phyloP scores from a whole-genome alignment of 2,329 filamentous ascomycete genomes.

The Colletotrichum paranaense region DNA sequence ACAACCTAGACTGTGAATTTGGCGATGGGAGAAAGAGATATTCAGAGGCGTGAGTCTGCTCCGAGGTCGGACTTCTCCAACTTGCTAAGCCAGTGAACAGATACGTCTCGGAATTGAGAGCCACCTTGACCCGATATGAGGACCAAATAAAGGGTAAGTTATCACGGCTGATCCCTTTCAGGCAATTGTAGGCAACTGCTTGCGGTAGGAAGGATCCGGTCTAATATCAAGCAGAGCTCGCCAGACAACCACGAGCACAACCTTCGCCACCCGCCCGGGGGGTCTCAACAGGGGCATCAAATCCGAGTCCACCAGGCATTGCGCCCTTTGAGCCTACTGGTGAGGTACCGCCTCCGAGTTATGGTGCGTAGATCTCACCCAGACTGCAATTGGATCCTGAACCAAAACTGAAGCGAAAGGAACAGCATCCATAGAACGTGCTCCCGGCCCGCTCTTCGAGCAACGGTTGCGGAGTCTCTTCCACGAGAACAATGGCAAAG shows the following conservation, averaged over 20 bases:
- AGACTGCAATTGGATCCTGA: neutral
- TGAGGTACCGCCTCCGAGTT: conserved; percentile 30
- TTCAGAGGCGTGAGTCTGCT: conserved; percentile 29
- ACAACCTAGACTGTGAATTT: conserved; percentile 46
- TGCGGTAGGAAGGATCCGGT: neutral
- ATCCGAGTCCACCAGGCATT: conserved; percentile 27
- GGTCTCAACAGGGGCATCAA: conserved; percentile 12
- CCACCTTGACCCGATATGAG: conserved; percentile 24
- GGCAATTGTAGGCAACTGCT: neutral
- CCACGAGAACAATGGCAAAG: conserved; percentile 27
- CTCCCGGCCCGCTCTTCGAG: conserved; percentile 25
- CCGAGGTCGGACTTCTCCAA: neutral
- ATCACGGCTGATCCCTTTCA: neutral
- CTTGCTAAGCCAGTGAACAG: neutral
- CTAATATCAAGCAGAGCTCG: conserved; percentile 1
- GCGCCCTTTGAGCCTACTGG: conserved; percentile 25
- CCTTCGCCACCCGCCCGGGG: neutral
- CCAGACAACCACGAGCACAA: conserved; percentile 11
- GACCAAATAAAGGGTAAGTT: conserved; percentile 14
- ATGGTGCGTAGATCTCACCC: conserved; percentile 3
- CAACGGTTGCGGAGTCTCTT: conserved; percentile 24
- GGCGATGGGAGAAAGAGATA: conserved; percentile 38
- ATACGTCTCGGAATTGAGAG: conserved; percentile 29
- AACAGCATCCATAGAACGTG: conserved; percentile 31
- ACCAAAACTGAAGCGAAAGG: neutral